Percentiles rank a stretch among this genome's conserved stretches.
phyloP scores from a whole-genome alignment of 2,329 filamentous ascomycete species.

The Tolypocladium ophioglossoides region DNA sequence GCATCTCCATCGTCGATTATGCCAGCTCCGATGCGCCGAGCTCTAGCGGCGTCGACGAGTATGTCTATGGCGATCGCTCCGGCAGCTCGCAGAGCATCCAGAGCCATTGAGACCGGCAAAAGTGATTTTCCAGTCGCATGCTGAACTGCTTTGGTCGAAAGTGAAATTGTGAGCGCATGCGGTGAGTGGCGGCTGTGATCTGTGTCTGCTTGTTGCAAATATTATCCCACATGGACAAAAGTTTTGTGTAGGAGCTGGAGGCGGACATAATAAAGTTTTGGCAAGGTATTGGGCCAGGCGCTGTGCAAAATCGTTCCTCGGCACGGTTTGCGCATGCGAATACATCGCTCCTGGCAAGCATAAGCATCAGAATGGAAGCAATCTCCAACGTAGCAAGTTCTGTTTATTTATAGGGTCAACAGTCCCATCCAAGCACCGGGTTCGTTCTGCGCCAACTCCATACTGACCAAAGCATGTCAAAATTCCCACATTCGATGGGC shows the following conservation, averaged over 20 bases:
- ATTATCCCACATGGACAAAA: no score
- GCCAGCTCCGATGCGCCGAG: conserved; percentile 33
- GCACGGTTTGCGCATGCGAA: not conserved
- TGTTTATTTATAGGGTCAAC: not conserved
- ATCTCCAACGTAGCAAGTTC: not conserved
- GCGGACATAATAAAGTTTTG: not conserved
- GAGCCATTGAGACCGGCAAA: not conserved
- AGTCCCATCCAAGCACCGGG: not conserved
- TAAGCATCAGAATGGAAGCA: no score
- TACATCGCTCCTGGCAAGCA: no score
- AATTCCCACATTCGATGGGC: not conserved
- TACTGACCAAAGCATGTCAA: not conserved
- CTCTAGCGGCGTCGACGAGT: conserved; percentile 33
- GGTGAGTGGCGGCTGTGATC: not conserved
- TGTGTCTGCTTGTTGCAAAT: not conserved
- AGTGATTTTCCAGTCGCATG: not conserved
- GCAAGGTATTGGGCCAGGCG: not conserved
- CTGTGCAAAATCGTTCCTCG: not conserved
- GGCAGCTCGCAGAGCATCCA: conserved; percentile 42
- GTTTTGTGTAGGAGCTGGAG: not conserved
- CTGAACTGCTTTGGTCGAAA: not conserved
- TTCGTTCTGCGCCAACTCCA: not conserved
- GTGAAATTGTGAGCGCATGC: not conserved
- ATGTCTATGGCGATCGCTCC: conserved; percentile 38
- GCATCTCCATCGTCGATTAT: conserved; percentile 43